phyloP scores from a whole-genome alignment of 805 yeast genomes.

The Suhomyces faveliae region DNA sequence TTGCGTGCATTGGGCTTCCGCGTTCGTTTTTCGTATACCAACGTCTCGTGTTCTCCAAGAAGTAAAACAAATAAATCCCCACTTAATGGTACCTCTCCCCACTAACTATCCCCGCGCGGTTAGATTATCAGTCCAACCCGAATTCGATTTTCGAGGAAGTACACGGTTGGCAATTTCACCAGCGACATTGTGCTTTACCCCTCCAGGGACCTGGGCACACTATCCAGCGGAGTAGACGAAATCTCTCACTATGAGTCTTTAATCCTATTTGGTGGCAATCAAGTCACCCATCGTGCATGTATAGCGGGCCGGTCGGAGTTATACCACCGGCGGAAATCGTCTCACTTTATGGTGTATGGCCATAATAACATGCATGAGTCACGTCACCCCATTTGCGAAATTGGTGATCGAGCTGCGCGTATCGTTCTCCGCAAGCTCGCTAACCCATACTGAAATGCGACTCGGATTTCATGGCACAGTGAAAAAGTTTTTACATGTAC shows the following conservation, averaged over 20 bases:
- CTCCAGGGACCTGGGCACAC: neutral
- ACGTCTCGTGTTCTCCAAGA: neutral
- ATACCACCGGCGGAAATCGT: neutral
- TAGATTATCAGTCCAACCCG: neutral
- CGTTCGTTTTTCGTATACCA: neutral
- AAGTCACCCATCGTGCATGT: neutral
- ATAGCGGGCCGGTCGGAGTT: neutral
- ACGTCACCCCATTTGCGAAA: neutral
- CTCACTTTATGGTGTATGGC: neutral
- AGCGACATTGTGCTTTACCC: neutral
- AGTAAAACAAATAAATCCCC: neutral
- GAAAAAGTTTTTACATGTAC: neutral
- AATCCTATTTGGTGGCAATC: neutral
- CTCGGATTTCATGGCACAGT: neutral
- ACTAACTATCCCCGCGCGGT: neutral
- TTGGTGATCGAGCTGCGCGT: neutral
- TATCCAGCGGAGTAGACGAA: neutral
- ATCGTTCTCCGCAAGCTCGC: neutral
- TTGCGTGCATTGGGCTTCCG: neutral
- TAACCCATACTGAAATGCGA: neutral
- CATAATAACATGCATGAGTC: neutral
- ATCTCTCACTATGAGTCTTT: neutral
- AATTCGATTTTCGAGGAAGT: neutral
- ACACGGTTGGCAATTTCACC: neutral
- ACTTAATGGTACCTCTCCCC: neutral